A percentile compares a stretch with the other conserved stretches of the same genome.
phyloP scores from a whole-genome alignment of 805 yeast genomes.

The Pichia paraexigua region DNA sequence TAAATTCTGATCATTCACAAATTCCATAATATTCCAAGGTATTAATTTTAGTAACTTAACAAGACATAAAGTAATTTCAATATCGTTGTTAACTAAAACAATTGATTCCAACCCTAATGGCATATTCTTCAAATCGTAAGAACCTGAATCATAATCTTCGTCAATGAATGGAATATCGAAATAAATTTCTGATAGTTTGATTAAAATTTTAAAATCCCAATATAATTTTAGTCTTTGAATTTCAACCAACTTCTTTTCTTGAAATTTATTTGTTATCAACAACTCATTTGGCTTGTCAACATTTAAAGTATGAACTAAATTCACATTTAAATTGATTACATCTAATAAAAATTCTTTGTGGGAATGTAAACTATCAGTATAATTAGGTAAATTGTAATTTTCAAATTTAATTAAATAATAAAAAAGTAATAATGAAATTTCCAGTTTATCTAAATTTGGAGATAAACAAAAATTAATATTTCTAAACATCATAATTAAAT shows the following conservation, averaged over 20 bases:
- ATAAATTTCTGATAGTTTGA: constrained; percentile 23
- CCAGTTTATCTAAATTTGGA: constrained; percentile 40
- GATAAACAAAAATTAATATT: constrained; percentile 38
- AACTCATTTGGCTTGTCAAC: constrained; percentile 22
- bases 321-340: constrained; percentile 34
- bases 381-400: constrained; percentile 17
- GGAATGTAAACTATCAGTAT: constrained; percentile 25
- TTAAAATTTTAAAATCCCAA: constrained; percentile 36
- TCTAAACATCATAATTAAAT: constrained; percentile 39
- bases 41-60: constrained; percentile 26
- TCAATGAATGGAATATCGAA: constrained; percentile 15
- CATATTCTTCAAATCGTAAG: constrained; percentile 13
- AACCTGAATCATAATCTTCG: constrained; percentile 8
- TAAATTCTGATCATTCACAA: constrained; percentile 13
- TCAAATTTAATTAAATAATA: constrained; percentile 38
- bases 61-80: constrained; percentile 27
- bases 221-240: constrained; percentile 33
- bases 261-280: background rate
- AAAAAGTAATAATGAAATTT: constrained; percentile 41
- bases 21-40: constrained; percentile 23
- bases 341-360: constrained; percentile 31
- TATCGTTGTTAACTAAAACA: constrained; percentile 26
- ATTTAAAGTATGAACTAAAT: constrained; percentile 38
- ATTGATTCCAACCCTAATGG: constrained; percentile 32
- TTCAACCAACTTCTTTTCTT: constrained; percentile 16